These are phyloP conservation scores for Lunasporangiospora selenospora DNA, from an alignment of 192 early-diverging fungal genomes.

Conservation along the genomic window DNA sequence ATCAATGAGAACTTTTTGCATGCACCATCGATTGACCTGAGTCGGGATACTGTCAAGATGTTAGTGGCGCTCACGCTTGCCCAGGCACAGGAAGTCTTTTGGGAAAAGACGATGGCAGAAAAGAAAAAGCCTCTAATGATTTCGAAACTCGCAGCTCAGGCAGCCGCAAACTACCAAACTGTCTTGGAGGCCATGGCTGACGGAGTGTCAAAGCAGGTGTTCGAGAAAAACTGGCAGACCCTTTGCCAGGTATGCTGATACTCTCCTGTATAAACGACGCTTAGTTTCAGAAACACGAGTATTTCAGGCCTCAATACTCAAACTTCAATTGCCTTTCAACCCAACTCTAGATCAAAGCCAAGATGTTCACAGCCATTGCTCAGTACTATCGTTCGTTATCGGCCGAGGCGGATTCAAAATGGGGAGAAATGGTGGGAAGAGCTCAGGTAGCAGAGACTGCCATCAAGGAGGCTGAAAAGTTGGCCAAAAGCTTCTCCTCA, in stretches of 20 bases:
- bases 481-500: constrained; percentile 73
- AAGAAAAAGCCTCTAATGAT: constrained; percentile 91
- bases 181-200: constrained; percentile 77
- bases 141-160: constrained; percentile 88
- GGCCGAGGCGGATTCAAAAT: constrained; percentile 77
- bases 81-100: constrained; percentile 93
- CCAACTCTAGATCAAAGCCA: constrained; percentile 90
- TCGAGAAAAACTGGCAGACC: constrained; percentile 84
- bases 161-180: constrained; percentile 75
- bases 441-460: constrained; percentile 77
- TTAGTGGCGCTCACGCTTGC: constrained; percentile 88
- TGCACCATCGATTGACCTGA: constrained; percentile 91
- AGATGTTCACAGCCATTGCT: constrained; percentile 87
- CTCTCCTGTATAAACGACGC: too few relatives aligned
- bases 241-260: constrained; percentile 69
- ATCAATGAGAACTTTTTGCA: constrained; percentile 99
- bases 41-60: constrained; percentile 87
- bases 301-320: too few relatives aligned
- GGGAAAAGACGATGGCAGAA: constrained; percentile 85
- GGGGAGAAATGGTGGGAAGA: constrained; percentile 87
- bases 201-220: constrained; percentile 69
- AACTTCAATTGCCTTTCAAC: too few relatives aligned
- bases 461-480: constrained; percentile 86
- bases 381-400: constrained; percentile 85
- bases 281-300: too few relatives aligned